A percentile compares a stretch with the other conserved stretches of the same genome.
These are phyloP conservation scores for Penicillium sp. DNA, from an alignment of 2,329 filamentous ascomycete species.

Conservation along the genomic window DNA sequence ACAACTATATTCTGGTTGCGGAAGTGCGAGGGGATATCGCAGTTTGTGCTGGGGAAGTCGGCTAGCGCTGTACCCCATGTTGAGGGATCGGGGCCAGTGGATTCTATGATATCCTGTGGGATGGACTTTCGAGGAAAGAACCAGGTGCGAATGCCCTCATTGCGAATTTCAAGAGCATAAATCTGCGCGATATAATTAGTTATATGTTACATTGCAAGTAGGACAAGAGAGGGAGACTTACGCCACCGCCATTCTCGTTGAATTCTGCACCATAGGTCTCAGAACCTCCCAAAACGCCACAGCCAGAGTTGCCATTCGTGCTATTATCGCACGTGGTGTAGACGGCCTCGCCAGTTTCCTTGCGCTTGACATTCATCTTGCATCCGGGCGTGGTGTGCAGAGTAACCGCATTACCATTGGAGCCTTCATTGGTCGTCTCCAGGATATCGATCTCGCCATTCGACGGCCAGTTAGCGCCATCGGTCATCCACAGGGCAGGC, in stretches of 20 bases:
- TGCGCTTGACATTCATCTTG: constrained; percentile 52
- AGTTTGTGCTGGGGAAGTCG: constrained; percentile 62
- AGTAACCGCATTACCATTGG: constrained; percentile 55
- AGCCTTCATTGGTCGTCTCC: constrained; percentile 55
- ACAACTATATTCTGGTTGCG: constrained; percentile 62
- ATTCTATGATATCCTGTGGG: constrained; percentile 50
- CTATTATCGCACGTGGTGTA: constrained; percentile 50
- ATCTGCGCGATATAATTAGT: constrained; percentile 28
- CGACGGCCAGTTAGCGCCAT: constrained; percentile 57
- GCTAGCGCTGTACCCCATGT: constrained; percentile 60
- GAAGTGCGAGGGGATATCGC: constrained; percentile 58
- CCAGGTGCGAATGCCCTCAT: constrained; percentile 60
- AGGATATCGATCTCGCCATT: constrained; percentile 64
- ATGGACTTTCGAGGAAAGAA: constrained; percentile 51
- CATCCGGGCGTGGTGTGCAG: constrained; percentile 56
- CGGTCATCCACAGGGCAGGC: constrained; percentile 63
- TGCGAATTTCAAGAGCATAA: constrained; percentile 59
- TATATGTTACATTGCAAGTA: not conserved
- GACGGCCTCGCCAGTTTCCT: constrained; percentile 47
- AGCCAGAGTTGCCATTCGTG: constrained; percentile 54
- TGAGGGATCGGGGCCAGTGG: constrained; percentile 54
- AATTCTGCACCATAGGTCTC: constrained; percentile 50
- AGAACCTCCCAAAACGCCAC: constrained; percentile 47
- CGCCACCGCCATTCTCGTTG: constrained; percentile 54
- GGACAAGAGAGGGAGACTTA: constrained; percentile 19